Base-by-base conservation (phyloP, 495 filamentous ascomycete species). In the Usnea hakonensis region DNA sequence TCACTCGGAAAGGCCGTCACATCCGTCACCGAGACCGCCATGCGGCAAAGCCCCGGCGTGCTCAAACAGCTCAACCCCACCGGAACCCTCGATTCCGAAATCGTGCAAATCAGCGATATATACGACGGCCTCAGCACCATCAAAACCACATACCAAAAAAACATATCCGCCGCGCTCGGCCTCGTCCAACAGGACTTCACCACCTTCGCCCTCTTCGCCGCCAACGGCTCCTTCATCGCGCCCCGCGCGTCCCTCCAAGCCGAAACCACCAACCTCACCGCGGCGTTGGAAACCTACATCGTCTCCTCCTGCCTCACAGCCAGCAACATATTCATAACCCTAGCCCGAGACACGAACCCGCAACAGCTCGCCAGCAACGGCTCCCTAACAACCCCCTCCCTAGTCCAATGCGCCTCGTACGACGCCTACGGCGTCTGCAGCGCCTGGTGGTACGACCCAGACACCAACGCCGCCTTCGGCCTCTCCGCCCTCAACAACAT, bases 391-490 rank as follows among this genome's bases (percentile, higher is more conserved):
- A 32, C 13, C 35, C 30, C 50, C 16, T 41, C 54, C 30, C 52
- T 58, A 19, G 30, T 52, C 5, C 48, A 52, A 37, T 61, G 64
- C 38, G 32, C 26, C 19, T 61, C 41, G 2, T 65, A 62, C 54
- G 60, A 65, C 50, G 21, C 54, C 43, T 65, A 58, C 46, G 60
- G 60, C 37, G 43, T 65, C 36, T 65, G 64, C 33, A 58, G 60
- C 43, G 46, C 13, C 58, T 65, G 64, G 64, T 65, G 64, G 64
- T 65, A 61, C 50, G 64, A 65, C 32, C 26, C 41, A 4, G 33
- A 19, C 43, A 61, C 58, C 14, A 61, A 61, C n/a, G 41, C 59
- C 9, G 59, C 35, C n/a, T 43, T 17, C 59, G 36, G 3, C 32
- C 30, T 48, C 3, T 23, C 40, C 1, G 40, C 36, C 19, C 30